A percentile compares a stretch with the other conserved stretches of the same genome.
These are phyloP conservation scores for Aureobasidium leucospermi DNA, from an alignment of 2,329 filamentous ascomycete species.

Conservation along the genomic window DNA sequence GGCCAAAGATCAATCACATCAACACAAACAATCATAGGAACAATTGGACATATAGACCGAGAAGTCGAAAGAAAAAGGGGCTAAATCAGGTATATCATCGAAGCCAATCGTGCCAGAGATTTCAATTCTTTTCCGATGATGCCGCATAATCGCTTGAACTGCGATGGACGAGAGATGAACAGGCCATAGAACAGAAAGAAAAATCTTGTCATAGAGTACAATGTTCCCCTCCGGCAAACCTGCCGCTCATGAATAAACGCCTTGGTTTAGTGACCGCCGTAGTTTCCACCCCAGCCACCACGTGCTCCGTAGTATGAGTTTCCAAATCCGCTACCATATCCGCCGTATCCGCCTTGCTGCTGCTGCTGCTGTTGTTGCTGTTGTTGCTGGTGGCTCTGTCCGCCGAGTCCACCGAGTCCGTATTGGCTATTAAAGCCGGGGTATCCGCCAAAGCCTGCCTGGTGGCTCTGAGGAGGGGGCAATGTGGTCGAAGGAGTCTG, in stretches of 20 bases:
- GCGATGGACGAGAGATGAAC: constrained; percentile 10
- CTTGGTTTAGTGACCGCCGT: constrained; percentile 19
- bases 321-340: constrained; percentile 26
- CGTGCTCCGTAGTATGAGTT: constrained; percentile 25
- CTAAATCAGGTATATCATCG: not conserved
- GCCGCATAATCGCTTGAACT: constrained; percentile 8
- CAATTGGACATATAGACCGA: not conserved
- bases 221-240: constrained; percentile 6
- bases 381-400: constrained; percentile 37
- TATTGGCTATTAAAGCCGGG: constrained; percentile 45
- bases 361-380: constrained; percentile 28
- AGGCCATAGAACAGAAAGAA: constrained; percentile 14
- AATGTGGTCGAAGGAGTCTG: constrained; percentile 35
- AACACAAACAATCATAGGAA: not conserved
- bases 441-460: constrained; percentile 51
- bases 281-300: constrained; percentile 29
- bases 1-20: not conserved
- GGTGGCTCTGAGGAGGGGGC: constrained; percentile 49
- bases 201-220: constrained; percentile 12
- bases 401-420: constrained; percentile 44
- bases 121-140: constrained; percentile 12
- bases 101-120: constrained; percentile 8
- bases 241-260: constrained; percentile 12
- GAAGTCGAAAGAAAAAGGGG: not conserved
- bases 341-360: constrained; percentile 39